Conservation (phyloP, 2,329 filamentous ascomycete species). For the Trichoderma asperellum region DNA sequence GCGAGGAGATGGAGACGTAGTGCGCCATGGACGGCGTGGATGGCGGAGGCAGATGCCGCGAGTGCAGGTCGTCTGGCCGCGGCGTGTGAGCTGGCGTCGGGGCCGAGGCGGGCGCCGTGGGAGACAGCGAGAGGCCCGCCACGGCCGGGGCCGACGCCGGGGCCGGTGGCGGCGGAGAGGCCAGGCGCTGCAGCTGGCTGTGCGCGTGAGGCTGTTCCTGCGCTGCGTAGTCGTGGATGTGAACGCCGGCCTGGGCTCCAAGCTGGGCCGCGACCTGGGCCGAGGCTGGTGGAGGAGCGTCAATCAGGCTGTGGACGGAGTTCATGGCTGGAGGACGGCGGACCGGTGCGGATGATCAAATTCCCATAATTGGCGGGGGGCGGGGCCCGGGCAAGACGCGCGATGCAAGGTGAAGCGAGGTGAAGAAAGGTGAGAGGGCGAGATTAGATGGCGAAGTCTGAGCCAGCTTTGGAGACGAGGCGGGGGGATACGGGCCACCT, state of each 20-base stretch:
- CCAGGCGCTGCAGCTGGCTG: conserved; percentile 20
- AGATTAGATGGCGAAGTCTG: conserved; percentile 11
- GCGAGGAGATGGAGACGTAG: conserved; percentile 37
- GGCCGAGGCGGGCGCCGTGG: conserved; percentile 29
- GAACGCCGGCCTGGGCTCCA: conserved; percentile 21
- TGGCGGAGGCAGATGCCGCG: conserved; percentile 21
- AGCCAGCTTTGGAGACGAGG: conserved; percentile 14
- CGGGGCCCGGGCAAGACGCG: conserved; percentile 26
- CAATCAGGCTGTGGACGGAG: conserved; percentile 45
- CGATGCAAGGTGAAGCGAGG: conserved; percentile 26
- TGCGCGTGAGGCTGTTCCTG: conserved; percentile 25
- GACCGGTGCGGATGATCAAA: conserved; percentile 28
- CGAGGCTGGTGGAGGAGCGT: conserved; percentile 34
- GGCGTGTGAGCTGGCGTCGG: conserved; percentile 28
- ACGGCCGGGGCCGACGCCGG: conserved; percentile 25
- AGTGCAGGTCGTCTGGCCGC: conserved; percentile 27
- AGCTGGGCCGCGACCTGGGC: conserved; percentile 24
- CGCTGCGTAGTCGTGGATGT: conserved; percentile 24
- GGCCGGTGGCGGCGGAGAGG: conserved; percentile 23
- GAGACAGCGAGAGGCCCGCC: conserved; percentile 27
- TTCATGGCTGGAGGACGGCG: conserved; percentile 42
- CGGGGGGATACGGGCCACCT: conserved; percentile 24
- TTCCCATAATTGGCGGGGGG: conserved; percentile 30
- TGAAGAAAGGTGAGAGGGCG: conserved; percentile 28
- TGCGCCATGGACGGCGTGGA: conserved; percentile 32